These are phyloP conservation scores for Naganishia sp. DNA, from an alignment of 1,284 basidiomycete species.

Conservation along the genomic window DNA sequence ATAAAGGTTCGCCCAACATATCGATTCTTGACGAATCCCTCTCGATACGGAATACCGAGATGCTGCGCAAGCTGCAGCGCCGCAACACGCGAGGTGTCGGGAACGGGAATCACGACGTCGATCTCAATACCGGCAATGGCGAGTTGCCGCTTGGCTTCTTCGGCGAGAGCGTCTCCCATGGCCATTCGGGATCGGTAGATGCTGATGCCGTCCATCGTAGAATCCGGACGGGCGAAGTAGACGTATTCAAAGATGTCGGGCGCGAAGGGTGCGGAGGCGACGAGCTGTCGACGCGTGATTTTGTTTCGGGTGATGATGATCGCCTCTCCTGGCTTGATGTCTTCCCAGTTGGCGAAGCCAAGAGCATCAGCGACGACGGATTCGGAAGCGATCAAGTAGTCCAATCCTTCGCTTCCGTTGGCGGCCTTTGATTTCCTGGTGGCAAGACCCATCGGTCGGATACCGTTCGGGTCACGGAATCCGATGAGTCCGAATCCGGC, in stretches of 20 bases:
- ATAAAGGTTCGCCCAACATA: conserved; percentile 99
- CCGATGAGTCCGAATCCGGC: conserved; percentile 98
- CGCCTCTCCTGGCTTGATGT: conserved; percentile 93
- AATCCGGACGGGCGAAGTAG: conserved; percentile 98
- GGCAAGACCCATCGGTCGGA: conserved; percentile 86
- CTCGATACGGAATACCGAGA: conserved; percentile 86
- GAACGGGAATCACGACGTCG: conserved; percentile 97
- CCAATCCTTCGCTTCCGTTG: conserved; percentile 60
- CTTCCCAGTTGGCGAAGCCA: conserved; percentile 88
- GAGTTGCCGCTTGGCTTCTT: conserved; percentile 77
- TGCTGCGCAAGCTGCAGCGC: conserved; percentile 94
- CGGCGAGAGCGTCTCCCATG: conserved; percentile 95
- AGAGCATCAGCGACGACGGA: conserved; percentile 94
- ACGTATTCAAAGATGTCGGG: conserved; percentile 99
- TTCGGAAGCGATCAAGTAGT: conserved; percentile 93
- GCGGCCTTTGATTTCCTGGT: conserved; percentile 59
- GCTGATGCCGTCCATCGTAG: conserved; percentile 93
- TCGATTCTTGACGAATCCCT: conserved; percentile 98
- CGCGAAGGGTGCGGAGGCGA: conserved; percentile 71
- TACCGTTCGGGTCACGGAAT: conserved; percentile 98
- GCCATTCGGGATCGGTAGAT: conserved; percentile 98
- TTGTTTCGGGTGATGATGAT: conserved; percentile 85
- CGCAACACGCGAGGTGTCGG: conserved; percentile 94
- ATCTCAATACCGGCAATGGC: conserved; percentile 68
- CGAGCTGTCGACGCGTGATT: conserved; percentile 72